Evolutionary conservation across 2,329 filamentous ascomycete species (phyloP), one percentile per base, ranked within the genome.

Genomic region (Xylaria digitata): DNA sequence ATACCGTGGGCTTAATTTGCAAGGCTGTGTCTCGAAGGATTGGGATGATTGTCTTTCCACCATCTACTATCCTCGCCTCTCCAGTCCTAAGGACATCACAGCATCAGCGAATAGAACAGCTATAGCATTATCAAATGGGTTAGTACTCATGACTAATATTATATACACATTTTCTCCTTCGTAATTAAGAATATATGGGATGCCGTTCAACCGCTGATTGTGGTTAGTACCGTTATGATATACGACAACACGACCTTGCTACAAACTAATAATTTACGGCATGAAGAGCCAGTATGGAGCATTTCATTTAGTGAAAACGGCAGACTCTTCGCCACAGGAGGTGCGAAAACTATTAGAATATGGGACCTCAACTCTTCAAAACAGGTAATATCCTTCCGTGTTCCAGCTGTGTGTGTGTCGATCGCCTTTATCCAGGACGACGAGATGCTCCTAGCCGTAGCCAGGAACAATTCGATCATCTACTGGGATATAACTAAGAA

Each of bases 21-120:
- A 66, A 0, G 73, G 74, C 0, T 23, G 70, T 2, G 52, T 68
- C 0, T 5, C 53, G 1, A 53, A 32, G 1, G 26, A 50, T 2
- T 76, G 75, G 74, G 68, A 76, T 26, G 69, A 76, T 53, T 73
- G 72, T 37, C 56, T 75, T 7, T 53, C 63, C 1, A 75, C 72
- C 0, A 73, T 75, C 26, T 32, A 21, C 1, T 75, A 74, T 45
- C 19, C 66, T 1, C 49, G 53, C 0, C n/a, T n/a, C 1, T 60
- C 40, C 5, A 66, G 62, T 17, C 72, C 70, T 0, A 42, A 6
- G 13, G 37, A 66, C 23, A 42, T 66, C 2, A 15, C 19, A 7
- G 58, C 63, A 17, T 63, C 63, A 8, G 42, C 21, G 1, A 66
- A 62, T 1, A 43, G 48, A 23, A 70, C 71, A 40, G 72, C 74